Evolutionary conservation across 148 eudicot genomes (phyloP).

Genomic region (Persicaria maculosa): DNA sequence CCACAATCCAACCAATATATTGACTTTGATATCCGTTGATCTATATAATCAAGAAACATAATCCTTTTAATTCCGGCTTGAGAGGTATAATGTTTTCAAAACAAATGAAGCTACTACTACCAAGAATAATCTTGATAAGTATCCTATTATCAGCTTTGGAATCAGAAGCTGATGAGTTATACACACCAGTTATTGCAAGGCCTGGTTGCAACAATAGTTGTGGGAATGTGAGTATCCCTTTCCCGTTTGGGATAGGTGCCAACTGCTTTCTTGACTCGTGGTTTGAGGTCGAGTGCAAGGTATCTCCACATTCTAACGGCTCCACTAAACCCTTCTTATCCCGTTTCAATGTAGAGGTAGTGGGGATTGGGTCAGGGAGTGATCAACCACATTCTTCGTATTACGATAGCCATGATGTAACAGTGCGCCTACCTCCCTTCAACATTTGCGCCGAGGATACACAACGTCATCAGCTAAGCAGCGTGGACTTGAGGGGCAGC

Average conservation of each 20-base stretch:
- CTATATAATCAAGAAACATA: no score
- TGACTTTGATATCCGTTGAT: no score
- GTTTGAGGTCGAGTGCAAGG: background rate
- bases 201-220: background rate
- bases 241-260: background rate
- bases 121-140: no score
- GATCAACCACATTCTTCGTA: background rate
- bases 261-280: background rate
- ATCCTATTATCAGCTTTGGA: no score
- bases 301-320: background rate
- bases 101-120: no score
- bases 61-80: no score
- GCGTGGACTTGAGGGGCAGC: conserved; percentile 11
- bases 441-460: background rate
- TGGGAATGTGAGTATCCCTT: background rate
- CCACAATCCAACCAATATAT: no score
- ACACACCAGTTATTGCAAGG: background rate
- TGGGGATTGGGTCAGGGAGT: background rate
- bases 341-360: conserved; percentile 15
- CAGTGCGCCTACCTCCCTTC: conserved; percentile 6
- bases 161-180: no score
- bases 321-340: conserved; percentile 17
- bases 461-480: background rate
- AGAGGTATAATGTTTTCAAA: no score
- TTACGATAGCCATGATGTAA: background rate